These are phyloP conservation scores for Pinus taeda DNA, from an alignment of 75 land plant genomes.

Conservation along the genomic window DNA sequence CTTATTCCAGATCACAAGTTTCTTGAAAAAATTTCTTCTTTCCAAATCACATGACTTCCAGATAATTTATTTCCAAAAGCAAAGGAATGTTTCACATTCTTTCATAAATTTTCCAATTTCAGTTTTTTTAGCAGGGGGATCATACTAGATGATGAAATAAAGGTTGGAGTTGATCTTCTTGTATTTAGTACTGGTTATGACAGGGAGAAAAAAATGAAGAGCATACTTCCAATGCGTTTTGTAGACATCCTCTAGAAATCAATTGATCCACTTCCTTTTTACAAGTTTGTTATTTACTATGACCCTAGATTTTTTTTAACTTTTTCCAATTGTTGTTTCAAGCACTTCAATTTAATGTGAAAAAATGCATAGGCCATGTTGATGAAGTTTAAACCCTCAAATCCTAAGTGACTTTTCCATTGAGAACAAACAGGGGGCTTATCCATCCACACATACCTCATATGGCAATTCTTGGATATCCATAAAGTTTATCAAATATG, in stretches of 20 bases:
- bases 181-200: slow-evolving; percentile 68
- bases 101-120: slow-evolving; percentile 71
- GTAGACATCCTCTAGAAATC: slow-evolving; percentile 23
- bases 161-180: slow-evolving; percentile 66
- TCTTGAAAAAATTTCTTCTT: slow-evolving; percentile 63
- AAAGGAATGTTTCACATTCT: slow-evolving; percentile 41
- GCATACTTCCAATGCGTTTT: slow-evolving; percentile 40
- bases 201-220: slow-evolving; percentile 57
- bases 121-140: slow-evolving; percentile 44
- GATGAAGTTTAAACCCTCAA: too few species aligned
- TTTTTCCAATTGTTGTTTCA: too few species aligned
- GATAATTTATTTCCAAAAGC: slow-evolving; percentile 58
- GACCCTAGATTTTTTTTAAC: neutral
- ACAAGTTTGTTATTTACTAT: slow-evolving; percentile 27
- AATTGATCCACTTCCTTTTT: slow-evolving; percentile 36
- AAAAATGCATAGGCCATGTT: too few species aligned
- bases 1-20: slow-evolving; percentile 62
- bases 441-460: slow-evolving; percentile 74
- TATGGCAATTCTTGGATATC: slow-evolving; percentile 73
- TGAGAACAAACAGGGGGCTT: slow-evolving; percentile 42
- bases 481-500: slow-evolving; percentile 68
- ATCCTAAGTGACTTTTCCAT: neutral
- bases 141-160: slow-evolving; percentile 37
- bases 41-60: slow-evolving; percentile 63
- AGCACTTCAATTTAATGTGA: neutral